These are phyloP conservation scores for Neofusicoccum cordaticola DNA, from an alignment of 2,329 filamentous ascomycete species.

Conservation along the genomic window DNA sequence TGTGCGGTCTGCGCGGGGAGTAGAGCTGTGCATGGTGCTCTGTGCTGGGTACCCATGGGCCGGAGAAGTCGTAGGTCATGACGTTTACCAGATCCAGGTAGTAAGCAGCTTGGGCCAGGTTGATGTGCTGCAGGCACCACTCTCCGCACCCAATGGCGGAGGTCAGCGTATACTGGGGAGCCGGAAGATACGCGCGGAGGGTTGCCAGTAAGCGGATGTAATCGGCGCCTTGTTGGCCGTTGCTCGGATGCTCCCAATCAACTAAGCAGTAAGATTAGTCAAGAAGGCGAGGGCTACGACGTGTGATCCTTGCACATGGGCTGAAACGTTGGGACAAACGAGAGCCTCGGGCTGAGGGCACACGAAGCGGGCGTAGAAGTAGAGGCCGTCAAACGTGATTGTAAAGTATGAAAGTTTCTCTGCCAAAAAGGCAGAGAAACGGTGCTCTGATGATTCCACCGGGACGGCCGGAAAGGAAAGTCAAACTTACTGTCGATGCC, in stretches of 20 bases:
- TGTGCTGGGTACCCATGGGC: slow-evolving; percentile 64
- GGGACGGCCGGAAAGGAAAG: background rate
- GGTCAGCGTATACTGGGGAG: slow-evolving; percentile 66
- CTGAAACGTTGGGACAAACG: background rate
- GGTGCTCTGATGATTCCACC: background rate
- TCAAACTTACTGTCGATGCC: slow-evolving; percentile 68
- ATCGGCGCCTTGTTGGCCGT: slow-evolving; percentile 64
- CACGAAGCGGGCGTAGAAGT: background rate
- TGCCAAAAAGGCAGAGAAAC: background rate
- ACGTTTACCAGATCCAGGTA: slow-evolving; percentile 75
- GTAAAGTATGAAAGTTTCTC: background rate
- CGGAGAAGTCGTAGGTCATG: slow-evolving; percentile 77
- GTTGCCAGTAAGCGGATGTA: slow-evolving; percentile 67
- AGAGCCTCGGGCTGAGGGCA: background rate
- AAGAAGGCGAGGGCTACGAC: background rate
- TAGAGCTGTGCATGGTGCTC: slow-evolving; percentile 78
- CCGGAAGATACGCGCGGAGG: slow-evolving; percentile 65
- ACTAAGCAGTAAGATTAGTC: slow-evolving; percentile 50
- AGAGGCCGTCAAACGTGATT: background rate
- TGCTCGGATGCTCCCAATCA: slow-evolving; percentile 74
- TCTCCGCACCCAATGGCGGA: slow-evolving; percentile 68
- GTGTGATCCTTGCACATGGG: background rate
- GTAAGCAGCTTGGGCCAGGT: slow-evolving; percentile 59
- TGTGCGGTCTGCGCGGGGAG: slow-evolving; percentile 52
- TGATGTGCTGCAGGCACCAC: slow-evolving; percentile 66